Percentiles rank a stretch among this genome's conserved stretches.
Conservation (phyloP, 2,329 filamentous ascomycete genomes). For the Diaporthe citri region DNA sequence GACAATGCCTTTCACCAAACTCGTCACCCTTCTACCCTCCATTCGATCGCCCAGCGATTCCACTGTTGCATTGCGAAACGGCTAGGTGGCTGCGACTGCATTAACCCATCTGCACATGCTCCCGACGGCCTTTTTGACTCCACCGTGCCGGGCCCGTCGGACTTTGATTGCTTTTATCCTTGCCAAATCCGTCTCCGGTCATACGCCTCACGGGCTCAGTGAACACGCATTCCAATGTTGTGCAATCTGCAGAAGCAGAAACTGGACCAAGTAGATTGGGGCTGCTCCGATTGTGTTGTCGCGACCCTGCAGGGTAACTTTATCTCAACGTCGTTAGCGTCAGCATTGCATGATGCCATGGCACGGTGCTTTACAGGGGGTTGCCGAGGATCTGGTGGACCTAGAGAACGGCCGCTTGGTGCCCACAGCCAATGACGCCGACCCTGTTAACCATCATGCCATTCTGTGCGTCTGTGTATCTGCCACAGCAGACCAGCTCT, state of each 20-base stretch:
- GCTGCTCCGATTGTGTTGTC: background rate
- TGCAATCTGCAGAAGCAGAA: background rate
- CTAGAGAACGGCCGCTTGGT: background rate
- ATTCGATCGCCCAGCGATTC: background rate
- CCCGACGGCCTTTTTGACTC: slow-evolving; percentile 2
- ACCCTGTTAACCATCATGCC: slow-evolving; percentile 13
- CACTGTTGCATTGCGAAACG: background rate
- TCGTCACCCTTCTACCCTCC: background rate
- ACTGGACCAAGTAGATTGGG: background rate
- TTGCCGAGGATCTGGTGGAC: slow-evolving; percentile 35
- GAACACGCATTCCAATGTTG: background rate
- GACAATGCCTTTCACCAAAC: background rate
- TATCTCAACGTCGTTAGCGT: slow-evolving; percentile 26
- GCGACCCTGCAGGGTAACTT: background rate
- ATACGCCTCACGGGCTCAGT: background rate
- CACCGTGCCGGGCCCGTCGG: background rate
- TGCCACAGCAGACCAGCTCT: background rate
- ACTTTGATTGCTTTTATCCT: background rate
- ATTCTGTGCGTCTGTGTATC: slow-evolving; percentile 6
- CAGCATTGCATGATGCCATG: slow-evolving; percentile 27
- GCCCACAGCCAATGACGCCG: slow-evolving; percentile 21
- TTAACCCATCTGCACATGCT: slow-evolving; percentile 2
- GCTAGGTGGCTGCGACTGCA: background rate
- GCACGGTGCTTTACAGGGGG: background rate
- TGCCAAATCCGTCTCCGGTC: slow-evolving; percentile 22